phyloP scores from a whole-genome alignment of 1,284 basidiomycete genomes.

The Coniferiporia weirii region DNA sequence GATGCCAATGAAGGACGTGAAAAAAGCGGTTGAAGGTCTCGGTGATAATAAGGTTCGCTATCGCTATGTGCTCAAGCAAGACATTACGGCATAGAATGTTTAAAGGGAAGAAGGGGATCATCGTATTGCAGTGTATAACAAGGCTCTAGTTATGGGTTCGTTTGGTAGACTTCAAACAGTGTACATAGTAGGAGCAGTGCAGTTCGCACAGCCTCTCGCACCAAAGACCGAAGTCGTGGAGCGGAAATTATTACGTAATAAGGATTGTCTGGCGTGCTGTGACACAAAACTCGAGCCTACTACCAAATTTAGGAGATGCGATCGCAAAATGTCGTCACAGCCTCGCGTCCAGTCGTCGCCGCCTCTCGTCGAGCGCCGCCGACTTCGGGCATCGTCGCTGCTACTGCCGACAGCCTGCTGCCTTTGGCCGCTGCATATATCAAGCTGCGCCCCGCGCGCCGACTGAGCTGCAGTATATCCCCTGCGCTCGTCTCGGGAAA shows the following conservation, averaged over 20 bases:
- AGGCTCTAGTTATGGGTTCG: too few relatives aligned
- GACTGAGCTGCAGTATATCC: background rate
- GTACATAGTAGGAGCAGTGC: too few relatives aligned
- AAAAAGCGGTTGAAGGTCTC: slow-evolving; percentile 48
- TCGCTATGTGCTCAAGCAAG: slow-evolving; percentile 44
- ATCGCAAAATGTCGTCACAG: background rate
- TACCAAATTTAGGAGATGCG: background rate
- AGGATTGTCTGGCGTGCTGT: background rate
- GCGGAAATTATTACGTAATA: too few relatives aligned
- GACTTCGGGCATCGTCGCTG: background rate
- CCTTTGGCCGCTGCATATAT: background rate
- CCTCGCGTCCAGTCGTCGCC: background rate
- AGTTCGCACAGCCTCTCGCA: too few relatives aligned
- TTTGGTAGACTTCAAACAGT: too few relatives aligned
- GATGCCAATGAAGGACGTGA: slow-evolving; percentile 53
- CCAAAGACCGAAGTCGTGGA: too few relatives aligned
- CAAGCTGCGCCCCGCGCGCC: background rate
- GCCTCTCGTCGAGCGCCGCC: background rate
- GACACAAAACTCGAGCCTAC: background rate
- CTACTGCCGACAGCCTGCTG: background rate
- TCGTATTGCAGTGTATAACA: too few relatives aligned
- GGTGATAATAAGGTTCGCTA: slow-evolving; percentile 49
- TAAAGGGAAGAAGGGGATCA: background rate
- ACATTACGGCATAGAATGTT: slow-evolving; percentile 12
- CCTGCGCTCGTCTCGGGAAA: background rate